phyloP scores from a whole-genome alignment of 1,139 yeast genomes.

The Yamadazyma membranifaciens region DNA sequence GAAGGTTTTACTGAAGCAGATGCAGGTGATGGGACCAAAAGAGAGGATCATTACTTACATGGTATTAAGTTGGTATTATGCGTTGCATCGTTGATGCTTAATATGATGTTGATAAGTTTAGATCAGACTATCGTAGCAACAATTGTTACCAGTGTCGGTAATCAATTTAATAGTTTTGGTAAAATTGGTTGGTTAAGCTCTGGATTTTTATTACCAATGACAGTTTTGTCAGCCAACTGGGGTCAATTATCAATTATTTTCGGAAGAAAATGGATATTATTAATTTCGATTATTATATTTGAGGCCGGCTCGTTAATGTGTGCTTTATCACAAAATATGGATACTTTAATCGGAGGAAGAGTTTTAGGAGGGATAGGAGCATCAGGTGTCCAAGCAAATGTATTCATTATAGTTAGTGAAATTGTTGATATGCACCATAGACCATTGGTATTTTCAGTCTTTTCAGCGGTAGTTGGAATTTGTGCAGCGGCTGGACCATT shows the following conservation, averaged over 20 bases:
- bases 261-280: slow-evolving; percentile 43
- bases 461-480: slow-evolving; percentile 36
- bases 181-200: slow-evolving; percentile 61
- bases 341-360: slow-evolving; percentile 39
- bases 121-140: slow-evolving; percentile 44
- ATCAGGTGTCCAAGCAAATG: slow-evolving; percentile 29
- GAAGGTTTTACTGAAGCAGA: slow-evolving; percentile 29
- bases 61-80: slow-evolving; percentile 29
- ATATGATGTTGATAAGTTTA: slow-evolving; percentile 36
- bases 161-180: slow-evolving; percentile 44
- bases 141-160: slow-evolving; percentile 35
- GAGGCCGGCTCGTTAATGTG: slow-evolving; percentile 40
- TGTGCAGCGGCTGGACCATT: slow-evolving; percentile 60
- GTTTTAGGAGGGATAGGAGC: slow-evolving; percentile 36
- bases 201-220: slow-evolving; percentile 51
- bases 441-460: slow-evolving; percentile 34
- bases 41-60: slow-evolving; percentile 36
- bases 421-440: slow-evolving; percentile 28
- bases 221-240: slow-evolving; percentile 37
- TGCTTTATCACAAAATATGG: slow-evolving; percentile 34
- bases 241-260: slow-evolving; percentile 45
- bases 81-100: slow-evolving; percentile 24
- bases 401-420: slow-evolving; percentile 29
- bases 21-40: slow-evolving; percentile 43
- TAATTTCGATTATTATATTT: slow-evolving; percentile 32